Evolutionary conservation across 2,329 filamentous ascomycete species (phyloP).

Genomic region (Cladosporium phlei): DNA sequence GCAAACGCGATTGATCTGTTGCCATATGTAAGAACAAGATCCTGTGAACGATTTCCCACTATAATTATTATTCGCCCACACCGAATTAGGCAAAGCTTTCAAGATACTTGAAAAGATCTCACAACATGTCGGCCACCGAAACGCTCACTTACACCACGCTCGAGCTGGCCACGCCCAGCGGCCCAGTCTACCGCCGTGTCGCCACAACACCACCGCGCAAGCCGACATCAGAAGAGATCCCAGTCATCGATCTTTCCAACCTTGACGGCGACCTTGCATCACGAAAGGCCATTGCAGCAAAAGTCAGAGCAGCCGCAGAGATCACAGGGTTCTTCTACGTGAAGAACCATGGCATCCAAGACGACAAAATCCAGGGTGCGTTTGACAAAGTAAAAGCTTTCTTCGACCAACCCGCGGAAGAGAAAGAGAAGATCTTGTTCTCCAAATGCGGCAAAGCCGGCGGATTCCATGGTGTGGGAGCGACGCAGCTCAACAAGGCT

Average conservation of each 20-base stretch:
- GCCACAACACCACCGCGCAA: constrained; percentile 1
- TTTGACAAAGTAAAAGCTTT: constrained; percentile 25
- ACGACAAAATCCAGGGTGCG: constrained; percentile 19
- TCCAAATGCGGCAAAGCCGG: constrained; percentile 62
- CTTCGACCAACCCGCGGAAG: constrained; percentile 23
- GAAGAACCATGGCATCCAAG: constrained; percentile 67
- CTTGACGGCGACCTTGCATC: constrained; percentile 1
- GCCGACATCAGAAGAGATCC: neutral
- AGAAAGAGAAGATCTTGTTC: constrained; percentile 57
- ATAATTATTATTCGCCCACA: too few relatives aligned
- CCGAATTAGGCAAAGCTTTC: too few relatives aligned
- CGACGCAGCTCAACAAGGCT: constrained; percentile 61
- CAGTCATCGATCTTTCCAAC: neutral
- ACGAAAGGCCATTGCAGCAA: neutral
- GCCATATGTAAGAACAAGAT: too few relatives aligned
- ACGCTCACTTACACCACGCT: neutral
- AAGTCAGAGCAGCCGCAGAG: neutral
- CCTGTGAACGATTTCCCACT: too few relatives aligned
- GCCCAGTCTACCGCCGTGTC: constrained; percentile 1
- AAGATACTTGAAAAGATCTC: too few relatives aligned
- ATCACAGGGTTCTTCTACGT: constrained; percentile 79
- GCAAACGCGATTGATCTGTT: too few relatives aligned
- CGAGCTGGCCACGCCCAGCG: neutral
- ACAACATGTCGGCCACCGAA: neutral
- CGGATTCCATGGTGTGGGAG: constrained; percentile 66